Conservation (phyloP, 2,329 filamentous ascomycete genomes). For the Nectriaceae sp. region DNA sequence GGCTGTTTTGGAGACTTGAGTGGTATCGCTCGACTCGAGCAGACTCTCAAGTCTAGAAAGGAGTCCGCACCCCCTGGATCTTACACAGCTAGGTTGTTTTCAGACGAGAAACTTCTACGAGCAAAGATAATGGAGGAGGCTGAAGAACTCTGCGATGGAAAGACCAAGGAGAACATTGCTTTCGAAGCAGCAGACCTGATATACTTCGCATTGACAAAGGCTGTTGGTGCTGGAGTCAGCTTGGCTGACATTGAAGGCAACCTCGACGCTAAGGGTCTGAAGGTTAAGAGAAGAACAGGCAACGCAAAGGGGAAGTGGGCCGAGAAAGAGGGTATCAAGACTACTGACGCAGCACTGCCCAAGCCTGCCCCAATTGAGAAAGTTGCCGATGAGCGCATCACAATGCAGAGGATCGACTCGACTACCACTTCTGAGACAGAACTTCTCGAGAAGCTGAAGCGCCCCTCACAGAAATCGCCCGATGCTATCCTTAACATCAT, state of each 20-base stretch:
- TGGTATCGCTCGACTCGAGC: conserved; percentile 82
- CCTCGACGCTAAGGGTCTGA: conserved; percentile 90
- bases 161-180: conserved; percentile 78
- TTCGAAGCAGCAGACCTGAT: conserved; percentile 95
- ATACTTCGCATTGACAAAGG: conserved; percentile 94
- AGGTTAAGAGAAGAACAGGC: conserved; percentile 89
- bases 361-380: conserved; percentile 37
- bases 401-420: conserved; percentile 79
- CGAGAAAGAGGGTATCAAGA: conserved; percentile 72
- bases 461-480: conserved; percentile 93
- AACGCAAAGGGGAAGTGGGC: conserved; percentile 95
- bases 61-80: conserved; percentile 82
- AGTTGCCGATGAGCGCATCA: conserved; percentile 58
- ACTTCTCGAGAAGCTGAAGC: conserved; percentile 74
- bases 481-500: conserved; percentile 92
- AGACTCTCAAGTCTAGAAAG: conserved; percentile 82
- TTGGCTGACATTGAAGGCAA: conserved; percentile 90
- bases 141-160: conserved; percentile 88
- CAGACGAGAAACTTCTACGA: conserved; percentile 81
- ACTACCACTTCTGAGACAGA: conserved; percentile 62
- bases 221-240: conserved; percentile 79
- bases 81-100: conserved; percentile 92
- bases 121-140: conserved; percentile 99
- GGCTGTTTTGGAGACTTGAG: conserved; percentile 87
- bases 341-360: conserved; percentile 37